Evolutionary conservation across 2,329 filamentous ascomycete species (phyloP), one percentile per base, ranked within the genome.

Genomic region (Cryphonectria carpinicola): DNA sequence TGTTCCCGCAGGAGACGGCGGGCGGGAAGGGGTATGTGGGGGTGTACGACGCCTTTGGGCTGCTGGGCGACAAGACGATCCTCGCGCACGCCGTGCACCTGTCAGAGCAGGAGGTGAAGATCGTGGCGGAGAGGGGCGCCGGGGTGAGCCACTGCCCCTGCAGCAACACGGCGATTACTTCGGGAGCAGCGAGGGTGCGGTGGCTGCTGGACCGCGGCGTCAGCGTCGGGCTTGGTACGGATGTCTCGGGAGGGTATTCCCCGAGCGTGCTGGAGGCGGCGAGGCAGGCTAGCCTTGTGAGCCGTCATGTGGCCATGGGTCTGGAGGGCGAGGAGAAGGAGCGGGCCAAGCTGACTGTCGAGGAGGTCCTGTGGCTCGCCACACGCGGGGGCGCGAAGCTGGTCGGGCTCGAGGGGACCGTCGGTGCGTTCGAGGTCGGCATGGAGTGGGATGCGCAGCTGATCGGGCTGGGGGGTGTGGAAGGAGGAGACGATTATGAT

Each of bases 371-470:
- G 67, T 97, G 93, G 78, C 87, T 99, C 0, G 95, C 91, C 0
- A 99, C 96, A 1, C 83, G 89, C n/a, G 96, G 96, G 14, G 96
- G 96, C 0, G 96, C 96, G 0, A 85, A 87, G 46, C 93, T 96
- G 1, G 87, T 98, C 0, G 93, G 94, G 0, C 83, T 98, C 72
- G 87, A 86, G 56, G 85, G 88, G 11, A 87, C 84, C 71, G 86
- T 98, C 22, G 96, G 96, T 3, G 90, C 86, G 0, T 98, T 98
- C 79, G 93, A 93, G 74, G 87, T 92, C 0, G 96, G 95, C 0
- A 96, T 92, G 90, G 88, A 93, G 74, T 98, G 91, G 89, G 96
- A 99, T 85, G 94, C 93, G 71, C 94, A 98, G 84, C 85, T 97
- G 75, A 85, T 99, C 68, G 84, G 86, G 13, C 80, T 98, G 35